These are phyloP conservation scores for Lentinula sp. DNA, from an alignment of 768 basidiomycete genomes.

Conservation along the genomic window DNA sequence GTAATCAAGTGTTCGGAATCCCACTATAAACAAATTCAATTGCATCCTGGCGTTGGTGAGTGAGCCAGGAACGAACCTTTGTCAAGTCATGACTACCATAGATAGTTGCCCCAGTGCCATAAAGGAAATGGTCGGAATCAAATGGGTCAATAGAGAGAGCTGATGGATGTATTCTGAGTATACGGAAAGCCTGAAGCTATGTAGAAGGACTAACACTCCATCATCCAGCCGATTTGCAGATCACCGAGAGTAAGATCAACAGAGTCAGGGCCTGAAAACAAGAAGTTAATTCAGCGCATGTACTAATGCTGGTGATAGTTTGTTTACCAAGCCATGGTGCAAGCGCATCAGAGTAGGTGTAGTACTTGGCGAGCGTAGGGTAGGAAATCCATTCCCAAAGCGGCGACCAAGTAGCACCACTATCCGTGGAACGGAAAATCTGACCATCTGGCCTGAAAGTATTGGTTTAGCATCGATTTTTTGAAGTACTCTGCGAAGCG, in stretches of 20 bases:
- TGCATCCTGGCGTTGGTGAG: background rate
- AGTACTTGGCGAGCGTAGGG: conserved; percentile 16
- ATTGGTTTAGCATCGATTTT: background rate
- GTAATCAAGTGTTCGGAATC: conserved; percentile 54
- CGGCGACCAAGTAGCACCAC: conserved; percentile 52
- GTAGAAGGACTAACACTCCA: conserved; percentile 43
- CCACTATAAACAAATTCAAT: conserved; percentile 31
- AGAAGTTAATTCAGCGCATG: background rate
- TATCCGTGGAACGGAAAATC: conserved; percentile 54
- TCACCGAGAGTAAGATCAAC: conserved; percentile 37
- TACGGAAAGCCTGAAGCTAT: background rate
- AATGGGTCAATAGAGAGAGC: conserved; percentile 57
- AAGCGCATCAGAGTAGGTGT: conserved; percentile 45
- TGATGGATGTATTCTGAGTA: conserved; percentile 10
- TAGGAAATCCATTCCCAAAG: conserved; percentile 42
- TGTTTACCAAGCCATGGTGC: conserved; percentile 51
- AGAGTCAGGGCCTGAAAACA: conserved; percentile 22
- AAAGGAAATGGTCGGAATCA: conserved; percentile 56
- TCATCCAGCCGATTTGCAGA: conserved; percentile 65
- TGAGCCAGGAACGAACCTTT: conserved; percentile 17
- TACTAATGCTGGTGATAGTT: background rate
- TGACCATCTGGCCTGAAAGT: conserved; percentile 50
- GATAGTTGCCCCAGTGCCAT: conserved; percentile 60
- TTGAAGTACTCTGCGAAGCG: background rate
- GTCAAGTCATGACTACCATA: conserved; percentile 53